These are phyloP conservation scores for Nicotiana knightiana DNA, from an alignment of 257 asterid species.

Conservation along the genomic window DNA sequence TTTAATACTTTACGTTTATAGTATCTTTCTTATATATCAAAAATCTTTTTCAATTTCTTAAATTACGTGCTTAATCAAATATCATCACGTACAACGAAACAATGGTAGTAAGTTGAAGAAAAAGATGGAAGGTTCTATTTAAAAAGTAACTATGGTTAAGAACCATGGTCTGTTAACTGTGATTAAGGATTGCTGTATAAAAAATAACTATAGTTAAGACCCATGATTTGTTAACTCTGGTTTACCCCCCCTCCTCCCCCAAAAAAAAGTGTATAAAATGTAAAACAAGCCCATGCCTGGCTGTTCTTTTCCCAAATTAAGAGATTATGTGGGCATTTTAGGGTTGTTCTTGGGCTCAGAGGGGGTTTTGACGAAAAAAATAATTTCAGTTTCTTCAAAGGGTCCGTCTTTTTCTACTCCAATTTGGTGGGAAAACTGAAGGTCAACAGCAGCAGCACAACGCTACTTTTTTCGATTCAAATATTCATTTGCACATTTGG, in stretches of 20 bases:
- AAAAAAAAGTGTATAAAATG: conserved; percentile 10
- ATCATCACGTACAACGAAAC: no score
- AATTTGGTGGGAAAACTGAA: conserved; percentile 37
- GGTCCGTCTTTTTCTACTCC: conserved; percentile 20
- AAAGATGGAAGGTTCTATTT: no score
- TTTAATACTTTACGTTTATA: no score
- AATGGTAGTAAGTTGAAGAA: no score
- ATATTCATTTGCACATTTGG: conserved; percentile 9
- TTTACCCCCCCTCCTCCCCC: neutral
- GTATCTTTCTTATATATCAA: no score
- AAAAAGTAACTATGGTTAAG: no score
- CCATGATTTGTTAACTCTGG: conserved; percentile 22
- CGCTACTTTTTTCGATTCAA: conserved; percentile 18
- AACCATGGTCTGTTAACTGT: no score
- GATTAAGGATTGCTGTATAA: neutral
- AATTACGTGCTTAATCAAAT: no score
- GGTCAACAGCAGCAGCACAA: conserved; percentile 10
- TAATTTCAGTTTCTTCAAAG: conserved; percentile 17
- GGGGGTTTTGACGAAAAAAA: conserved; percentile 31
- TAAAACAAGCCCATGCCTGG: conserved; percentile 21
- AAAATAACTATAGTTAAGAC: conserved; percentile 24
- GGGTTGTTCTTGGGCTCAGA: conserved; percentile 24
- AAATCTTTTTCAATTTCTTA: no score
- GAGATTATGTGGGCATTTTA: conserved; percentile 19
- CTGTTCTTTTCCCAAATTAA: conserved; percentile 16